A percentile compares a stretch with the other conserved stretches of the same genome.
These are phyloP conservation scores for Coemansia sp. DNA, from an alignment of 192 early-diverging fungal species.

Conservation along the genomic window DNA sequence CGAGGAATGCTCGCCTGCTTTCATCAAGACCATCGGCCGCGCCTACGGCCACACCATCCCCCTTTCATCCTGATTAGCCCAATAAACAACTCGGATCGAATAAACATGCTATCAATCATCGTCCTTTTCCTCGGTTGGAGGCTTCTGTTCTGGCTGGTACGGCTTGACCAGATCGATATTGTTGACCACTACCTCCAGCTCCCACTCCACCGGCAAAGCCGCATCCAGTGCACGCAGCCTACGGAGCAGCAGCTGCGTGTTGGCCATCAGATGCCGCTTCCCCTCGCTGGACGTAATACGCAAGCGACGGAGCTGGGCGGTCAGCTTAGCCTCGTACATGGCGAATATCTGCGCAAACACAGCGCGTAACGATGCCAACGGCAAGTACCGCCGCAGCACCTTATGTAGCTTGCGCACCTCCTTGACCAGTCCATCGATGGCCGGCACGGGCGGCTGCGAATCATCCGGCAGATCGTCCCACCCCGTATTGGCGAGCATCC, in stretches of 20 bases:
- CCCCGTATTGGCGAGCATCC: conserved; percentile 63
- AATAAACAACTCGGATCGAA: too few species aligned
- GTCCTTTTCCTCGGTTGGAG: background rate
- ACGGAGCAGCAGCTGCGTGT: conserved; percentile 71
- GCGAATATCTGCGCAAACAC: conserved; percentile 80
- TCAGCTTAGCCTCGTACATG: conserved; percentile 73
- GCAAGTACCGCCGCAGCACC: conserved; percentile 86
- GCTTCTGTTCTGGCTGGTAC: conserved; percentile 15
- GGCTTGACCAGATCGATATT: conserved; percentile 70
- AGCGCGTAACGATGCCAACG: conserved; percentile 63
- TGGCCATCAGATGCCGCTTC: conserved; percentile 68
- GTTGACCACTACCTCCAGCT: conserved; percentile 77
- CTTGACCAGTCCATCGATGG: conserved; percentile 86
- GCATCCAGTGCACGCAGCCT: conserved; percentile 67
- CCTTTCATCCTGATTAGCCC: background rate
- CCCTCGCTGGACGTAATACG: conserved; percentile 42
- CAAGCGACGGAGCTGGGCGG: conserved; percentile 33
- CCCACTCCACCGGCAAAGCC: conserved; percentile 70
- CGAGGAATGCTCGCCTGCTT: conserved; percentile 42
- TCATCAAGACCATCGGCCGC: conserved; percentile 41
- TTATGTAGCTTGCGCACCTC: conserved; percentile 90
- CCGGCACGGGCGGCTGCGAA: conserved; percentile 39
- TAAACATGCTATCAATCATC: too few species aligned
- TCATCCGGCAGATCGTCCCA: conserved; percentile 47
- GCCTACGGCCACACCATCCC: conserved; percentile 43